phyloP scores from a whole-genome alignment of 169 alveolate genomes.

The Plasmodium sp. region DNA sequence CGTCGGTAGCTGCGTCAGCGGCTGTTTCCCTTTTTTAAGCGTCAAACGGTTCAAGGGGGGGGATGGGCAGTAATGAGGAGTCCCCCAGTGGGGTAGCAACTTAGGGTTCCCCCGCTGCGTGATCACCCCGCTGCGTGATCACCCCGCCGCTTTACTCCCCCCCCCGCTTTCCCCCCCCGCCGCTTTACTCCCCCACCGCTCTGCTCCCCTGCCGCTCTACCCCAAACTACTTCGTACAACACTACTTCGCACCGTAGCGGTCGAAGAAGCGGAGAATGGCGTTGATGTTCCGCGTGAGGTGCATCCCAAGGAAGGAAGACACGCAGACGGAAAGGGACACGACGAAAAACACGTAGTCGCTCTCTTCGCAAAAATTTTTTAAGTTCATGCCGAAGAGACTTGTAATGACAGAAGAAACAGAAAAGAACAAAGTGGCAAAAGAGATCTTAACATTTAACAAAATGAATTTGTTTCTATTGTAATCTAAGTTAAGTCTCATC shows the following conservation, averaged over 20 bases:
- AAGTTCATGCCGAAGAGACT: constrained; percentile 61
- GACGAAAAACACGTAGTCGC: constrained; percentile 28
- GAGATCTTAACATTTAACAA: constrained; percentile 54
- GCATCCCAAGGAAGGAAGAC: constrained; percentile 30
- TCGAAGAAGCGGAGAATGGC: constrained; percentile 28
- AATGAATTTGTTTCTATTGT: constrained; percentile 60
- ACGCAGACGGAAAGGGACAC: constrained; percentile 20
- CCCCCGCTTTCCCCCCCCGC: not conserved
- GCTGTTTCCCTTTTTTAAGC: not conserved
- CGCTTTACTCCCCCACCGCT: too few species aligned
- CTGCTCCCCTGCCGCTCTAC: too few species aligned
- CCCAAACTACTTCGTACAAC: too few species aligned
- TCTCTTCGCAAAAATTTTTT: constrained; percentile 47
- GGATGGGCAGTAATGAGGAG: not conserved
- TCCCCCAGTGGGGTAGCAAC: too few species aligned
- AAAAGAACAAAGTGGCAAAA: constrained; percentile 42
- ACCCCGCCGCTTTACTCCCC: not conserved
- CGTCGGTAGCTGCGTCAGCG: not conserved
- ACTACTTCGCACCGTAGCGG: not conserved
- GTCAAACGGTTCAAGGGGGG: not conserved
- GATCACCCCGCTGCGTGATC: too few species aligned
- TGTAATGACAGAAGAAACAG: constrained; percentile 44
- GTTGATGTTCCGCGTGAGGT: constrained; percentile 41
- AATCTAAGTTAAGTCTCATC: constrained; percentile 50
- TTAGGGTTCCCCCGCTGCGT: not conserved